Conservation (phyloP, 495 filamentous ascomycete genomes). For the Aspergillus panamensis region DNA sequence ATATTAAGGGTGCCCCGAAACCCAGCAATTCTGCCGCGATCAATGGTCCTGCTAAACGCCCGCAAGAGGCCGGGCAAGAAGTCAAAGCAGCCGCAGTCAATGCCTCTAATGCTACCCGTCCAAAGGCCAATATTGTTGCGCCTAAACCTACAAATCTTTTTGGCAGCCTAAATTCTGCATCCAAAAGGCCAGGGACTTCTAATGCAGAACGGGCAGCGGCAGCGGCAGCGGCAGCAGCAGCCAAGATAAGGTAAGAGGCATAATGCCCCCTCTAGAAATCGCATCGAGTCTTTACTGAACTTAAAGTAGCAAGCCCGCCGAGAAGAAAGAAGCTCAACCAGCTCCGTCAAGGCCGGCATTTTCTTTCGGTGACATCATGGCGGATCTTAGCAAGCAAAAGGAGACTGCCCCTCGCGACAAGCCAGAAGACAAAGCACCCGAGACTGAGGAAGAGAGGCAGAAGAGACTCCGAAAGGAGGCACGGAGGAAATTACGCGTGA, state of each 20-base stretch:
- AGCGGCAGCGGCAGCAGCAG: constrained; percentile 43
- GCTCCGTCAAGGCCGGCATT: constrained; percentile 45
- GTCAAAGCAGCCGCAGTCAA: constrained; percentile 30
- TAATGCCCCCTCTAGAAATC: background rate
- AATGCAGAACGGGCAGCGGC: constrained; percentile 50
- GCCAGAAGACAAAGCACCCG: constrained; percentile 53
- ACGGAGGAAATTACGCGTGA: constrained; percentile 65
- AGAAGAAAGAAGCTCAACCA: constrained; percentile 41
- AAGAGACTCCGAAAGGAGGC: constrained; percentile 77
- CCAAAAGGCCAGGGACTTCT: constrained; percentile 58
- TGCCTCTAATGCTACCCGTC: constrained; percentile 35
- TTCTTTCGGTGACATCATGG: constrained; percentile 58
- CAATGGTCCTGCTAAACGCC: constrained; percentile 27
- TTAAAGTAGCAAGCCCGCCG: constrained; percentile 26
- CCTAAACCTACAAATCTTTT: constrained; percentile 59
- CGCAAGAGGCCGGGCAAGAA: constrained; percentile 25
- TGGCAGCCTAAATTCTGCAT: constrained; percentile 55
- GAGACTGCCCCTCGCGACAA: constrained; percentile 52
- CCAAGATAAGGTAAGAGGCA: constrained; percentile 40
- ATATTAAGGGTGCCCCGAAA: constrained; percentile 29
- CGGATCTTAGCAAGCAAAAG: constrained; percentile 62
- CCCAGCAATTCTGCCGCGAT: constrained; percentile 10
- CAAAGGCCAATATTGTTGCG: constrained; percentile 47
- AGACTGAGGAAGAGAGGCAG: constrained; percentile 71
- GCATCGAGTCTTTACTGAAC: constrained; percentile 16